Percentiles rank a stretch among this genome's conserved stretches.
Conservation (phyloP, 495 filamentous ascomycete species). For the Aspergillus saccharolyticus region DNA sequence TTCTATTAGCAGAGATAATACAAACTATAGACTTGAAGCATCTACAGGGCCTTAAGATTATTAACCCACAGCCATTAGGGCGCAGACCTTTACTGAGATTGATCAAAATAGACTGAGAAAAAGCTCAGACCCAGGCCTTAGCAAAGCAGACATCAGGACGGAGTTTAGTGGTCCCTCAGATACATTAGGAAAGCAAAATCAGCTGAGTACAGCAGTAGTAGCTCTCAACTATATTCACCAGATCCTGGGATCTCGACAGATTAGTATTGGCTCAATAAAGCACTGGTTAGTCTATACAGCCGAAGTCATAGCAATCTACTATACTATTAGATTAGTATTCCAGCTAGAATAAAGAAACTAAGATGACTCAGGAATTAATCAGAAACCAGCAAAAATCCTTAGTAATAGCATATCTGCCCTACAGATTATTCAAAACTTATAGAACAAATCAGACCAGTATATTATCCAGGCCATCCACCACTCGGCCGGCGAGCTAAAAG, state of each 20-base stretch:
- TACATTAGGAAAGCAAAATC: conserved; percentile 10
- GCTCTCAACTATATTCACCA: conserved; percentile 7
- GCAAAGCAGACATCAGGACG: not conserved
- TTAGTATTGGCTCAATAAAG: conserved; percentile 12
- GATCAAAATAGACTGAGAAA: conserved; percentile 15
- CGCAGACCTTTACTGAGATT: conserved; percentile 13
- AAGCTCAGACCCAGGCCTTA: conserved; percentile 6
- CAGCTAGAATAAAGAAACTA: too few relatives aligned
- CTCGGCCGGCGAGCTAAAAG: conserved; percentile 9
- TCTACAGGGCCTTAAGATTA: conserved; percentile 17
- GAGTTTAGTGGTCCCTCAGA: conserved; percentile 11
- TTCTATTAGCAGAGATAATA: conserved; percentile 17
- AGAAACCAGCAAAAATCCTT: conserved; percentile 7
- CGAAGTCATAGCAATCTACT: too few relatives aligned
- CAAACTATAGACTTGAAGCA: conserved; percentile 16
- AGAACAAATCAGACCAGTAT: conserved; percentile 12
- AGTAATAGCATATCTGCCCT: conserved; percentile 18
- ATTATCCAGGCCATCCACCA: conserved; percentile 14
- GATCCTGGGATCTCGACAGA: conserved; percentile 4
- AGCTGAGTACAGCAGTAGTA: conserved; percentile 14
- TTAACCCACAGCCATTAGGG: conserved; percentile 15
- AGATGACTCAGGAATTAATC: not conserved
- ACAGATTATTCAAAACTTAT: conserved; percentile 8
- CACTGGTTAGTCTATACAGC: conserved; percentile 16
- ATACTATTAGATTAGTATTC: too few relatives aligned